Conservation (phyloP, 345 rosid genomes). For the Brassica cretica region DNA sequence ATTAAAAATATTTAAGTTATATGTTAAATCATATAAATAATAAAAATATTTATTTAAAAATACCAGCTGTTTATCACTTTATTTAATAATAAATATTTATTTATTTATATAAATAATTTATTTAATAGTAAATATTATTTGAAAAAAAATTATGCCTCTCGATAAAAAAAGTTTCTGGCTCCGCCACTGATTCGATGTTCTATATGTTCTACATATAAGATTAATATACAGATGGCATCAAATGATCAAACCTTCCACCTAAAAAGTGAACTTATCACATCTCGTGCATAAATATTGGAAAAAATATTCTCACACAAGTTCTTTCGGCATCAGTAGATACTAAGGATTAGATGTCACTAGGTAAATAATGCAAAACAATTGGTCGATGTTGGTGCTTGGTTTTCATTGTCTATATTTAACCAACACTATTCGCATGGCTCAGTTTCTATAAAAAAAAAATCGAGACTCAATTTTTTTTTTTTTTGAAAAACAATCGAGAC, state of each 20-base stretch:
- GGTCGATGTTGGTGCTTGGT: not conserved
- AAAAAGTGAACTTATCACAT: constrained; percentile 28
- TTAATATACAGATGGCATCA: constrained; percentile 19
- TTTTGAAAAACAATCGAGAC: too few species aligned
- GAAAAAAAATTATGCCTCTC: too few species aligned
- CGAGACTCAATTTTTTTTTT: too few species aligned
- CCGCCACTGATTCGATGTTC: constrained; percentile 25
- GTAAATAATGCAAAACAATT: not conserved
- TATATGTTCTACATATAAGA: constrained; percentile 1
- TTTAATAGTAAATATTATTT: too few species aligned
- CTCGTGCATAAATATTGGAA: not conserved
- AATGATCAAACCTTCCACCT: constrained; percentile 20
- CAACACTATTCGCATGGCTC: not conserved
- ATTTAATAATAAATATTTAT: too few species aligned
- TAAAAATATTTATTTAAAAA: too few species aligned
- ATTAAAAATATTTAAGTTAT: too few species aligned
- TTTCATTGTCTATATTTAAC: not conserved
- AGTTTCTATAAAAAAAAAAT: too few species aligned
- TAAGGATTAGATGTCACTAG: constrained; percentile 13
- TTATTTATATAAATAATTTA: too few species aligned
- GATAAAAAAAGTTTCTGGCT: too few species aligned
- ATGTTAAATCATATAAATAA: too few species aligned
- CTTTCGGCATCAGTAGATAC: not conserved
- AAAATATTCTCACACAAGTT: not conserved
- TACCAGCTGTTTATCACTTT: too few species aligned